Percentiles rank a stretch among this genome's conserved stretches.
These are phyloP conservation scores for Talaromyces trachyspermus DNA, from an alignment of 495 filamentous ascomycete species.

Conservation along the genomic window DNA sequence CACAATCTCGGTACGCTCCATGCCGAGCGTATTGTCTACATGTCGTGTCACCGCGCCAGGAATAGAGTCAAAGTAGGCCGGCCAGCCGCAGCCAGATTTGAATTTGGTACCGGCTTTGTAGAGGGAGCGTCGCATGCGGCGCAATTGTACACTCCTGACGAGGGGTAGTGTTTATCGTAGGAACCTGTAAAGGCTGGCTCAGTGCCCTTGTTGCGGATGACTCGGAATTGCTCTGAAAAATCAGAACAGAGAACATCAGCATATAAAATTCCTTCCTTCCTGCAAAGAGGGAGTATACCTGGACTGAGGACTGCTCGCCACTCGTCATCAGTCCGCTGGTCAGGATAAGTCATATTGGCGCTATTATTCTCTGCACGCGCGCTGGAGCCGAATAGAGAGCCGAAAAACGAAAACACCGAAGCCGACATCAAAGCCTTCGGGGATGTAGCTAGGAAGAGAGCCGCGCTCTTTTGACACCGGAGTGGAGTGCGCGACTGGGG, in stretches of 20 bases:
- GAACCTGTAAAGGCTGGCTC: slow-evolving; percentile 71
- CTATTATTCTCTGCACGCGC: slow-evolving; percentile 47
- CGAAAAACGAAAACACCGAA: slow-evolving; percentile 67
- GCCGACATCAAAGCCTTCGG: slow-evolving; percentile 46
- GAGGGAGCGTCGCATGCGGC: slow-evolving; percentile 75
- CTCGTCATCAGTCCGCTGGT: slow-evolving; percentile 71
- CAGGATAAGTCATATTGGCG: slow-evolving; percentile 75
- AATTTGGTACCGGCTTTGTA: slow-evolving; percentile 92
- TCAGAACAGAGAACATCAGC: too few relatives aligned
- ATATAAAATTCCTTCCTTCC: too few relatives aligned
- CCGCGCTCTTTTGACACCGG: slow-evolving; percentile 8
- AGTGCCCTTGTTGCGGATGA: slow-evolving; percentile 86
- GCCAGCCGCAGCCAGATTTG: slow-evolving; percentile 94
- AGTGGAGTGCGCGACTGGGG: not conserved
- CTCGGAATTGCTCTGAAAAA: slow-evolving; percentile 76
- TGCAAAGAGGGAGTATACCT: too few relatives aligned
- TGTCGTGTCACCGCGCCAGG: slow-evolving; percentile 81
- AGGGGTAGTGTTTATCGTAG: slow-evolving; percentile 80
- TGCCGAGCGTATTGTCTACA: slow-evolving; percentile 68
- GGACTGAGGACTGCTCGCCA: slow-evolving; percentile 79
- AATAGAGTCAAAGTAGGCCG: slow-evolving; percentile 90
- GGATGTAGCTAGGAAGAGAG: slow-evolving; percentile 21
- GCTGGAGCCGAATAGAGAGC: slow-evolving; percentile 66
- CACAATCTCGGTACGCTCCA: slow-evolving; percentile 85
- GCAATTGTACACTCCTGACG: slow-evolving; percentile 71